Percentiles rank a stretch among this genome's conserved stretches.
Evolutionary conservation across 805 yeast genomes (phyloP).

Genomic region (Yarrowia sp.): DNA sequence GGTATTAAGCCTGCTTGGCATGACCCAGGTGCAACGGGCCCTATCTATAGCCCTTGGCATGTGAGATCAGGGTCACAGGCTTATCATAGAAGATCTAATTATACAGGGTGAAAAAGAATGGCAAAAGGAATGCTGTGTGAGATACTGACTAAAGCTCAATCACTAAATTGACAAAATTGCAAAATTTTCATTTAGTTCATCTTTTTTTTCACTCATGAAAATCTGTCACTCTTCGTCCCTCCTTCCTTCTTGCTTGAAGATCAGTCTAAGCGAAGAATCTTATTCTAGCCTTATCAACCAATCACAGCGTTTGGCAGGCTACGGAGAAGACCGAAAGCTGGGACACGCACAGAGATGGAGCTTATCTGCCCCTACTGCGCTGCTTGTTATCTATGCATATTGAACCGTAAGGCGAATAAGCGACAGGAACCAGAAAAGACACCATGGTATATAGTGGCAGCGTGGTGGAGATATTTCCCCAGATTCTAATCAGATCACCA

Average conservation of each 20-base stretch:
- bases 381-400: slow-evolving; percentile 22
- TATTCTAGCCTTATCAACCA: slow-evolving; percentile 10
- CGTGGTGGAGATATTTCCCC: slow-evolving; percentile 4
- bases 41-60: neutral
- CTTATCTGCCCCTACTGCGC: slow-evolving; percentile 4
- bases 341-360: neutral
- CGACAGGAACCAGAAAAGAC: neutral
- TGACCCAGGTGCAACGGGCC: neutral
- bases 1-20: slow-evolving; percentile 1
- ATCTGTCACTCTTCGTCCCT: neutral
- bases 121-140: neutral
- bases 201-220: neutral
- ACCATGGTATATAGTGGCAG: slow-evolving; percentile 3
- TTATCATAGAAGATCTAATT: too few relatives aligned
- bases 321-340: slow-evolving; percentile 23
- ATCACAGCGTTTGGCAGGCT: neutral
- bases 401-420: slow-evolving; percentile 5
- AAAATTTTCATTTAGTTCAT: too few relatives aligned
- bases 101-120: too few relatives aligned
- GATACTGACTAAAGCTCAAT: too few relatives aligned
- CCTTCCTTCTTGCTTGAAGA: neutral
- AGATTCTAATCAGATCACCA: slow-evolving; percentile 13
- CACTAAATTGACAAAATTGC: too few relatives aligned
- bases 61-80: too few relatives aligned
- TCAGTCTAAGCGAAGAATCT: neutral